A percentile compares a stretch with the other conserved stretches of the same genome.
phyloP scores from a whole-genome alignment of 1,284 basidiomycete genomes.

The Heterobasidion occidentale region DNA sequence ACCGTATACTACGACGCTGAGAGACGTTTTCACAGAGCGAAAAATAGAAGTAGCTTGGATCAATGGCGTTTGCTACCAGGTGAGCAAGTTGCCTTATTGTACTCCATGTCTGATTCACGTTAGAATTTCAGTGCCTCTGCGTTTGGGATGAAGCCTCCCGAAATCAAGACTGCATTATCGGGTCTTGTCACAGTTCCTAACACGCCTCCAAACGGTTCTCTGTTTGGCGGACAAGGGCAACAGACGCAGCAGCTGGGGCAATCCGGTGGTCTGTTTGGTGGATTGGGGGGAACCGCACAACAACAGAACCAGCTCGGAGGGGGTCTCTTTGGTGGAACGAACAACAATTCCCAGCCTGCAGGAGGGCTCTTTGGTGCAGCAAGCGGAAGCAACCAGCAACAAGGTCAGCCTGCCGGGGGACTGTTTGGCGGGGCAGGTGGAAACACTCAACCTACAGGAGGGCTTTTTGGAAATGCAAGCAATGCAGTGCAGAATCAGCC shows the following conservation, averaged over 20 bases:
- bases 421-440: not conserved
- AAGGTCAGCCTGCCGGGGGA: not conserved
- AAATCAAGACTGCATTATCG: slow-evolving; percentile 3
- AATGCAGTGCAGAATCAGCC: not conserved
- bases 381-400: slow-evolving; percentile 13
- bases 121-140: slow-evolving; percentile 23
- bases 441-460: not conserved
- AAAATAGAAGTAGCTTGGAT: not conserved
- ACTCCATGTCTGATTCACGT: not conserved
- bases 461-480: not conserved
- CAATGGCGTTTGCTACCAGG: slow-evolving; percentile 22
- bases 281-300: not conserved
- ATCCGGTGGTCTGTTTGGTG: not conserved
- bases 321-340: slow-evolving; percentile 15
- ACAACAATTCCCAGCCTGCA: slow-evolving; percentile 7
- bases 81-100: slow-evolving; percentile 4
- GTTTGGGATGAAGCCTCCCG: slow-evolving; percentile 31
- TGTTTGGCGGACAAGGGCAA: not conserved
- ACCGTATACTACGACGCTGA: too few relatives aligned
- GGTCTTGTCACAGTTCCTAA: slow-evolving; percentile 7
- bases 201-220: slow-evolving; percentile 9
- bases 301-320: slow-evolving; percentile 14
- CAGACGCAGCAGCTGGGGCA: not conserved
- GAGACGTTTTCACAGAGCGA: too few relatives aligned
- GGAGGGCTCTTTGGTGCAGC: slow-evolving; percentile 12